Evolutionary conservation across 352 stramenopile species (phyloP).

Genomic region (Globisporangium spinosum): DNA sequence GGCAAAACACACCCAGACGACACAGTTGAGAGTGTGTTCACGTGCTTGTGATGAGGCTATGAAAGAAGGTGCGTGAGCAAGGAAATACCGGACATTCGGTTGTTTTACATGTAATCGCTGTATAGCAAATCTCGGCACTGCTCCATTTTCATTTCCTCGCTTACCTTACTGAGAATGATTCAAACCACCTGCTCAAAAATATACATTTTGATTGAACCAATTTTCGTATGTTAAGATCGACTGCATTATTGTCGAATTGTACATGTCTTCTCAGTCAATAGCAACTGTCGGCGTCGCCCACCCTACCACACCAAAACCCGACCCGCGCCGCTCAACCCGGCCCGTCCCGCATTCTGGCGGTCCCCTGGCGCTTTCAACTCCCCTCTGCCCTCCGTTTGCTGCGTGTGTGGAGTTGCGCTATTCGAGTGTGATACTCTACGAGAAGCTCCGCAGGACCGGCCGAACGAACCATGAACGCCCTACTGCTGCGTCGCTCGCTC

Average conservation of each 20-base stretch:
- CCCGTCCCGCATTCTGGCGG: neutral
- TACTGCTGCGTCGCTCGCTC: conserved; percentile 63
- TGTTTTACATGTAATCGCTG: neutral
- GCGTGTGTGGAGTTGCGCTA: conserved; percentile 20
- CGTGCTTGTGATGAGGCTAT: no score
- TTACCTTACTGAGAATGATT: neutral
- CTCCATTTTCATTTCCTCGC: neutral
- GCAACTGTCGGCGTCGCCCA: neutral
- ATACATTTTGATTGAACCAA: neutral
- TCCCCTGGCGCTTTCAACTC: neutral
- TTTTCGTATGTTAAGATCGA: neutral
- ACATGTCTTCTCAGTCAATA: no score
- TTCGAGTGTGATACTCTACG: conserved; percentile 16
- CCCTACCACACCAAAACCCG: neutral
- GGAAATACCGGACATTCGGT: neutral
- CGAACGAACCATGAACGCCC: conserved; percentile 30
- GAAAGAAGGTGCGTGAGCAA: no score
- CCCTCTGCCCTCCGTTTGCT: conserved; percentile 16
- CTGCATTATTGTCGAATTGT: neutral
- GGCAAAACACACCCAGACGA: no score
- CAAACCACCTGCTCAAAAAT: neutral
- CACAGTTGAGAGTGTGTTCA: no score
- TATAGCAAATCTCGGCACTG: neutral
- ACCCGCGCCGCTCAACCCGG: neutral
- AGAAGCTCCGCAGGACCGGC: neutral